Evolutionary conservation across 805 yeast genomes (phyloP), one percentile per base, ranked within the genome.

Genomic region (Schwanniomyces sp.): DNA sequence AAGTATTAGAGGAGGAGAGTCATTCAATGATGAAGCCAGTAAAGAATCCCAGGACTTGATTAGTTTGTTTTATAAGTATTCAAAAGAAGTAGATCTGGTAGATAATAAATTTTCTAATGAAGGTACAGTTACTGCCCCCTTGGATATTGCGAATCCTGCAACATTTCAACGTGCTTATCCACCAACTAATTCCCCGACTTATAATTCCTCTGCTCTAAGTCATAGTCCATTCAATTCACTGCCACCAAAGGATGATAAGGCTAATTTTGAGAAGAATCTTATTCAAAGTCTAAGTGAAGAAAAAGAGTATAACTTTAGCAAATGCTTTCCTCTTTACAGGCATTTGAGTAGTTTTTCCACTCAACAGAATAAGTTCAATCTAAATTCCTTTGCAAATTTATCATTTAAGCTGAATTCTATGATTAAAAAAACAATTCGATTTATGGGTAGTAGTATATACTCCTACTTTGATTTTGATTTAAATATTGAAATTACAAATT

Each of bases 271-370:
- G 39, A 46, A 54, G 40, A 58, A 52, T 32, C 41, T 58, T 14
- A 40, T 63, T 11, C 47, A 61, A 36, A 52, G 46, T 27, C 48
- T 62, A 26, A 64, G 61, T 39, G 77, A 70, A 50, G 60, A 62
- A 25, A 82, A 84, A 52, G 96, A 88, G 59, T 74, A 78, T 46
- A 75, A 82, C 45, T 89, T 84, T 62, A 83, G 85, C 5, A 86
- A 84, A 56, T 88, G 92, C 56, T 91, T 89, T 66, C 97, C 97
- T 0, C 80, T 83, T 46, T 88, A 86, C 60, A 75, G 96, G 49
- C 84, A 64, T 69, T 81, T 44, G 70, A 76, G 67, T 51, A 77
- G 54, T 69, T 79, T 59, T 72, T 82, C 53, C 69, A 82, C 65
- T 63, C 90, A 45, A 75, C 87, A 49, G 74, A 82, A 40, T 75